A percentile compares a stretch with the other conserved stretches of the same genome.
These are phyloP conservation scores for Wickerhamomyces ciferrii DNA, from an alignment of 805 yeast species.

Conservation along the genomic window DNA sequence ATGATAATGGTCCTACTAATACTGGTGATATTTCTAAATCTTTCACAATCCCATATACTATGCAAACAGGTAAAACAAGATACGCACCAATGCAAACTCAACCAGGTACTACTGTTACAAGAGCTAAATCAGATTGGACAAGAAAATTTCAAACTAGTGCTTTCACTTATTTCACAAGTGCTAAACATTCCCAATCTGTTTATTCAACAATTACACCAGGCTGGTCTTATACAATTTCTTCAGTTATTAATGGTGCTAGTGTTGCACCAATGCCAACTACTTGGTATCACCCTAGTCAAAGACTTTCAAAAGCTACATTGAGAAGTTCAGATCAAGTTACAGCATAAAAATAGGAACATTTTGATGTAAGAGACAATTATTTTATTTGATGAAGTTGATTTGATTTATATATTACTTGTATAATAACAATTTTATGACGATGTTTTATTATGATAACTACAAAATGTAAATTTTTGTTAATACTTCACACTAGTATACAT, in stretches of 20 bases:
- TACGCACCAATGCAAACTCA: slow-evolving; percentile 93
- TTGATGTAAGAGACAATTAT: neutral
- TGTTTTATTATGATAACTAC: too few species aligned
- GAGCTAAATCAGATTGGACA: slow-evolving; percentile 48
- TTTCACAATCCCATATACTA: slow-evolving; percentile 64
- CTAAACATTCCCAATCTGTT: slow-evolving; percentile 25
- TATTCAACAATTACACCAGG: slow-evolving; percentile 78
- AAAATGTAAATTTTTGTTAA: neutral
- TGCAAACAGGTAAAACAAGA: slow-evolving; percentile 73
- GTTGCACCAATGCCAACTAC: slow-evolving; percentile 69
- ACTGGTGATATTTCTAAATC: slow-evolving; percentile 42
- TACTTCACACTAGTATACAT: neutral
- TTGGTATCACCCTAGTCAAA: slow-evolving; percentile 58
- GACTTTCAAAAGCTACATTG: slow-evolving; percentile 23
- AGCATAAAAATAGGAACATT: too few species aligned
- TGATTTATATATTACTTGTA: neutral
- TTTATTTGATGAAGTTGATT: neutral
- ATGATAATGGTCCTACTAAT: slow-evolving; percentile 32
- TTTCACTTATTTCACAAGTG: slow-evolving; percentile 52
- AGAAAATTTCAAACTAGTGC: slow-evolving; percentile 64
- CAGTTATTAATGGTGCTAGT: slow-evolving; percentile 63
- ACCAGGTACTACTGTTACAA: slow-evolving; percentile 70
- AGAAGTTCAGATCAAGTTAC: neutral
- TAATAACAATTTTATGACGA: too few species aligned
- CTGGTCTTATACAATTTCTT: slow-evolving; percentile 67